phyloP scores from a whole-genome alignment of 2,329 filamentous ascomycete genomes.

The Aspergillus fumigatiaffinis region DNA sequence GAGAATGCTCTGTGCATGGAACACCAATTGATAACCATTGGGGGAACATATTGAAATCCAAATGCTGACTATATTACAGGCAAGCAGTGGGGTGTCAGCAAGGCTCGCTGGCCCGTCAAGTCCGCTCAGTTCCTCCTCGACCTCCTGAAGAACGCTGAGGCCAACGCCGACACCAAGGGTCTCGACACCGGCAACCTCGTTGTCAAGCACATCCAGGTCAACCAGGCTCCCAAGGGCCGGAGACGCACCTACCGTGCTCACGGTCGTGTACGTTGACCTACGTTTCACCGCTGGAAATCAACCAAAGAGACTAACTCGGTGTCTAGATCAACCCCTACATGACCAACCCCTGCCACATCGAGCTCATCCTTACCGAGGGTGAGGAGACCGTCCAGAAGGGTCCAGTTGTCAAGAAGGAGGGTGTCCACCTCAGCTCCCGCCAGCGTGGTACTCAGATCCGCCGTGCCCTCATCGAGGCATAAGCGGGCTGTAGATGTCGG shows the following conservation, averaged over 20 bases:
- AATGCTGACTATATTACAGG: conserved; percentile 52
- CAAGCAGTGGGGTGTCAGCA: conserved; percentile 98
- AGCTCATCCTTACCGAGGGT: conserved; percentile 97
- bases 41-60: neutral
- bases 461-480: conserved; percentile 58
- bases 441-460: conserved; percentile 73
- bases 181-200: conserved; percentile 96
- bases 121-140: conserved; percentile 96
- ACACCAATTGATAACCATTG: neutral
- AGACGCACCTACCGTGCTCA: conserved; percentile 99
- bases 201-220: conserved; percentile 99
- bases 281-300: neutral
- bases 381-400: conserved; percentile 95
- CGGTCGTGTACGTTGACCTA: conserved; percentile 79
- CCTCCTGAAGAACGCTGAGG: conserved; percentile 95
- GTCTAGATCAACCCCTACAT: conserved; percentile 99
- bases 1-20: neutral
- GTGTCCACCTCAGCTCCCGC: conserved; percentile 74
- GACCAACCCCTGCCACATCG: conserved; percentile 99
- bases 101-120: conserved; percentile 99
- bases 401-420: conserved; percentile 61
- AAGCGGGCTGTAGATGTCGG: conserved; percentile 32
- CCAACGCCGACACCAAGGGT: conserved; percentile 95
- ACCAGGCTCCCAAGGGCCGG: conserved; percentile 99
- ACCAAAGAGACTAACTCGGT: neutral